Evolutionary conservation across 225 moss, liverwort and hornwort species (phyloP).

Genomic region (Sphagnum tenellum): DNA sequence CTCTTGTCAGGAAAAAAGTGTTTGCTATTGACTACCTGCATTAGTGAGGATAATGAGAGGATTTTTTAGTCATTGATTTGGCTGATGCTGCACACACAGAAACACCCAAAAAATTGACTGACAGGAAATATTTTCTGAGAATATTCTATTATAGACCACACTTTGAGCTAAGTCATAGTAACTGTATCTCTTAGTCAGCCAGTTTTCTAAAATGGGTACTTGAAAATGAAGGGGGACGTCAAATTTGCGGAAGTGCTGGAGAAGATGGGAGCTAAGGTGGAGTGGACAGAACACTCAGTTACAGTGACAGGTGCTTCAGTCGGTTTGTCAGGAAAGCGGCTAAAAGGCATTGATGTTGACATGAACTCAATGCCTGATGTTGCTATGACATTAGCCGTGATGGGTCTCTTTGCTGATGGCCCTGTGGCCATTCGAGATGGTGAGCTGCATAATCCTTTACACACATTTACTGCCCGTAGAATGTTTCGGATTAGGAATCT

Average conservation of each 20-base stretch:
- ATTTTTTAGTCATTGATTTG: no score
- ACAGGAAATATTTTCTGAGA: no score
- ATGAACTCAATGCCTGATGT: slow-evolving; percentile 99
- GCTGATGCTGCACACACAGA: no score
- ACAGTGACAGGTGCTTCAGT: slow-evolving; percentile 66
- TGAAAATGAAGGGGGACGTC: slow-evolving; percentile 68
- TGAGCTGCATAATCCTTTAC: slow-evolving; percentile 11
- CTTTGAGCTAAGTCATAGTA: no score
- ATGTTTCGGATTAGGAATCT: no score
- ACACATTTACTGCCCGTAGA: neutral
- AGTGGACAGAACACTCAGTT: slow-evolving; percentile 67
- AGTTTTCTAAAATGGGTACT: no score
- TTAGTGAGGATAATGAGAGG: no score
- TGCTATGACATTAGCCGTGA: slow-evolving; percentile 95
- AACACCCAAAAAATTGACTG: no score
- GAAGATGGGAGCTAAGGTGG: slow-evolving; percentile 80
- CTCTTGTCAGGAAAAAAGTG: no score
- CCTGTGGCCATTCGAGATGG: slow-evolving; percentile 81
- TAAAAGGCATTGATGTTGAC: slow-evolving; percentile 84
- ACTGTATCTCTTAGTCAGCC: no score
- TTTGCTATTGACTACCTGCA: no score
- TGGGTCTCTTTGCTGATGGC: slow-evolving; percentile 75
- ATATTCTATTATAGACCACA: no score
- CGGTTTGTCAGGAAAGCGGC: slow-evolving; percentile 41
- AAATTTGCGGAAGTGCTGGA: slow-evolving; percentile 68